Evolutionary conservation across 371 early-diverging fungal genomes (phyloP).

Genomic region (Apophysomyces ossiformis): DNA sequence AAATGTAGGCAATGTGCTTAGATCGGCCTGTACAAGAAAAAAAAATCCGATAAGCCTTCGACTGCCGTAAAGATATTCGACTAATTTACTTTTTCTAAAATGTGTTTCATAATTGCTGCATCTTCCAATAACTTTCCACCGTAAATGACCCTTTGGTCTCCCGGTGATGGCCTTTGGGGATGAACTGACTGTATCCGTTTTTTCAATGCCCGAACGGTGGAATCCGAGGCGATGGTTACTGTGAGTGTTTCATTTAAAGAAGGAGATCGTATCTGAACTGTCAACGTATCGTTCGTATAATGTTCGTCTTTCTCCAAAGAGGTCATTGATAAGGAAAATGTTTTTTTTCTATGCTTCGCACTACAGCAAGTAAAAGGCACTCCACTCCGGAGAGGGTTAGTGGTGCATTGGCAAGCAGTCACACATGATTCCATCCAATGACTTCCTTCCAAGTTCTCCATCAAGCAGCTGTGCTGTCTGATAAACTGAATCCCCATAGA

Average conservation of each 20-base stretch:
- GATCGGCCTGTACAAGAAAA: conserved; percentile 21
- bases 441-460: not conserved
- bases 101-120: conserved; percentile 22
- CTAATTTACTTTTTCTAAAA: conserved; percentile 37
- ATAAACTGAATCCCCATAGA: too few species aligned
- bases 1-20: conserved; percentile 33
- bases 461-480: too few species aligned
- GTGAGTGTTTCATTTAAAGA: conserved; percentile 43
- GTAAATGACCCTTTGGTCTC: conserved; percentile 50
- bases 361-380: not conserved
- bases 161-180: conserved; percentile 39
- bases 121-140: conserved; percentile 44
- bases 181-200: conserved; percentile 33
- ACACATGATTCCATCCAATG: not conserved
- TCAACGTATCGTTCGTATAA: conserved; percentile 7
- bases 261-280: conserved; percentile 47
- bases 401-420: not conserved
- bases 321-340: not conserved
- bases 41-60: not conserved
- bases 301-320: conserved; percentile 11
- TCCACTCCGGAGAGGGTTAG: not conserved
- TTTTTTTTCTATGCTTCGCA: not conserved
- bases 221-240: conserved; percentile 20
- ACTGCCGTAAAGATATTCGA: not conserved
- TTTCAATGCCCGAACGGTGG: conserved; percentile 36